Percentiles rank a stretch among this genome's conserved stretches.
These are phyloP conservation scores for Eucalyptus paniculata DNA, from an alignment of 345 rosid species.

Conservation along the genomic window DNA sequence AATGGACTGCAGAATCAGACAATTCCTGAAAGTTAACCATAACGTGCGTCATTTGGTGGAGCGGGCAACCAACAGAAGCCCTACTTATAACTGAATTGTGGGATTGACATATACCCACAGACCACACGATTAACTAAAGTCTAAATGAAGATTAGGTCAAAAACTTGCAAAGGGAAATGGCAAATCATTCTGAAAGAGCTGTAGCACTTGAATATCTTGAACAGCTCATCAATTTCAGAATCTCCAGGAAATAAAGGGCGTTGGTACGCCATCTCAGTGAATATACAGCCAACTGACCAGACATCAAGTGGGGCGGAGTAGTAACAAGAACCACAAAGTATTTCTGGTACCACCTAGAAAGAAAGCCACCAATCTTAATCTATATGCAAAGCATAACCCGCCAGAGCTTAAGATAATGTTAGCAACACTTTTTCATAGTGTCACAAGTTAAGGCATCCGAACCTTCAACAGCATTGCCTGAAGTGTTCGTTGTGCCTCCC, in stretches of 20 bases:
- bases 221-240: conserved; percentile 94
- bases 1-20: neutral
- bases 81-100: neutral
- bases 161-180: neutral
- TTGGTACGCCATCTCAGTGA: conserved; percentile 98
- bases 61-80: neutral
- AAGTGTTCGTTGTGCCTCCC: neutral
- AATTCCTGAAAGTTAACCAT: neutral
- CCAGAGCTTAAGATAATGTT: neutral
- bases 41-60: neutral
- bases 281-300: conserved; percentile 99
- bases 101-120: neutral
- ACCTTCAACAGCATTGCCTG: neutral
- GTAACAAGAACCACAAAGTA: conserved; percentile 86
- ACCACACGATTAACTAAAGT: neutral
- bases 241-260: conserved; percentile 94
- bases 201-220: conserved; percentile 83
- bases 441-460: neutral
- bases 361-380: neutral
- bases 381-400: neutral
- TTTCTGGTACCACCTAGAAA: conserved; percentile 58
- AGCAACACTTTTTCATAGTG: neutral
- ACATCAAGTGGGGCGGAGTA: conserved; percentile 95
- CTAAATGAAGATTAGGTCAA: neutral
- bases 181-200: neutral